phyloP scores from a whole-genome alignment of 176 grass and related monocot species.

The Stipa capillata region DNA sequence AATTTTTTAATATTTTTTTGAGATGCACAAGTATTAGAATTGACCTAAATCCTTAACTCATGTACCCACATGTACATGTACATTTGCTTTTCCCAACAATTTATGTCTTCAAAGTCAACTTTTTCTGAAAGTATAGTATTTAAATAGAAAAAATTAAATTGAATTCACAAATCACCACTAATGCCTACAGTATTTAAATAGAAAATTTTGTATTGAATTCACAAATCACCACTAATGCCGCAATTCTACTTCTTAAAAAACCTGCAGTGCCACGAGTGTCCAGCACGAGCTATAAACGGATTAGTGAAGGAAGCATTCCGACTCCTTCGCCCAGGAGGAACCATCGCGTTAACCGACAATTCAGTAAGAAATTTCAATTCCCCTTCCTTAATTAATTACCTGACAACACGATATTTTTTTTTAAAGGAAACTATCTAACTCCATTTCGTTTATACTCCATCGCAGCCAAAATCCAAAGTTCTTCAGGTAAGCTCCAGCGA shows the following conservation, averaged over 20 bases:
- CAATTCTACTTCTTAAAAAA: neutral
- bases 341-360: slow-evolving; percentile 75
- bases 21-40: too few relatives aligned
- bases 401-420: neutral
- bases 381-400: neutral
- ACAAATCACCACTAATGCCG: neutral
- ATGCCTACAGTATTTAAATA: neutral
- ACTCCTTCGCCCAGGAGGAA: slow-evolving; percentile 60
- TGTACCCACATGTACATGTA: too few relatives aligned
- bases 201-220: neutral
- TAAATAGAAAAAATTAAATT: too few relatives aligned
- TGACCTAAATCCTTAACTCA: too few relatives aligned
- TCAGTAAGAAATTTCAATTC: slow-evolving; percentile 41
- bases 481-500: slow-evolving; percentile 49
- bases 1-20: too few relatives aligned
- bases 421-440: neutral
- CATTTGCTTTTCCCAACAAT: too few relatives aligned
- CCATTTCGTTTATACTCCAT: neutral
- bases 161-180: too few relatives aligned
- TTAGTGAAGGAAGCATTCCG: slow-evolving; percentile 68
- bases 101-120: too few relatives aligned
- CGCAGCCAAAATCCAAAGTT: slow-evolving; percentile 81
- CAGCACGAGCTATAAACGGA: slow-evolving; percentile 50
- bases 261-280: slow-evolving; percentile 75
- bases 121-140: too few relatives aligned